A percentile compares a stretch with the other conserved stretches of the same genome.
Conservation (phyloP, 179 eudicot genomes). For the Beta lomatogona region DNA sequence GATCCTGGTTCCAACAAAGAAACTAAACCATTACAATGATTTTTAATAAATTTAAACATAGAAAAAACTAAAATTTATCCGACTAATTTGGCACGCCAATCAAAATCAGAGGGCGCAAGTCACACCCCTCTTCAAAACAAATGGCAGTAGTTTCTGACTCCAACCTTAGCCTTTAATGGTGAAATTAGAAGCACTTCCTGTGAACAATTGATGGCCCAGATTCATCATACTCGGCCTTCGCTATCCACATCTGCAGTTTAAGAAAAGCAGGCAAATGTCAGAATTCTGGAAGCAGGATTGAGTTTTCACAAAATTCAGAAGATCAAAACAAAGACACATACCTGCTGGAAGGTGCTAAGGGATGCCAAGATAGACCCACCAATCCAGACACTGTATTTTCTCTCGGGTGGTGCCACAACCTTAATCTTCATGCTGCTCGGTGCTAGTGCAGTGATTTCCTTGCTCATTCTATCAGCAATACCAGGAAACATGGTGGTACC, state of each 20-base stretch:
- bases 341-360: conserved; percentile 47
- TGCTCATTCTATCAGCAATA: conserved; percentile 49
- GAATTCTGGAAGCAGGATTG: background rate
- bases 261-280: background rate
- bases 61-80: conserved; percentile 12
- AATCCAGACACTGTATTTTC: conserved; percentile 49
- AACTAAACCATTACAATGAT: conserved; percentile 23
- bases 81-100: conserved; percentile 15
- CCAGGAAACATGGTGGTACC: conserved; percentile 52
- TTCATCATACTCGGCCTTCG: conserved; percentile 47
- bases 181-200: conserved; percentile 45
- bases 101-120: conserved; percentile 16
- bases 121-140: conserved; percentile 20
- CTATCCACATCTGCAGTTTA: conserved; percentile 46
- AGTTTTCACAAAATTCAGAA: background rate
- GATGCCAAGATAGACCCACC: conserved; percentile 44
- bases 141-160: conserved; percentile 2
- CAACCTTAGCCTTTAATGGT: conserved; percentile 19
- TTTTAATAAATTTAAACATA: no score
- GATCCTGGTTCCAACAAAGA: conserved; percentile 9
- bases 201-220: conserved; percentile 51
- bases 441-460: conserved; percentile 48
- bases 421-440: conserved; percentile 48
- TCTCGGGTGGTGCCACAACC: conserved; percentile 52
- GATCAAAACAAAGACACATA: conserved; percentile 6